A percentile compares a stretch with the other conserved stretches of the same genome.
phyloP scores from a whole-genome alignment of 2,329 filamentous ascomycete species.

The Hypoxylon rubiginosum region DNA sequence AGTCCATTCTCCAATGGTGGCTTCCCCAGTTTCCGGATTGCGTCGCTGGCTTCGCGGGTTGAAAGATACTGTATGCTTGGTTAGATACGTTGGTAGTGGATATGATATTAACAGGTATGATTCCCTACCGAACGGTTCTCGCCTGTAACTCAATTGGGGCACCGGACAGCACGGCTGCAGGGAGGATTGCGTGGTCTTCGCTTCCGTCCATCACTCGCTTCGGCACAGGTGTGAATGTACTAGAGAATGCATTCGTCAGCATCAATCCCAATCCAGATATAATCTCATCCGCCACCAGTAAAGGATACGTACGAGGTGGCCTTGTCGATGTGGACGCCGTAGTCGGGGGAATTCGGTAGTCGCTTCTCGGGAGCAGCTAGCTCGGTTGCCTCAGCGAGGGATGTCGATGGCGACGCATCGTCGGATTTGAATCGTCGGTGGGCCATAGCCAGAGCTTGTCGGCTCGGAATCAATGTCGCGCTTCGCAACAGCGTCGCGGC shows the following conservation, averaged over 20 bases:
- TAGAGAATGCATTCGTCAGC: slow-evolving; percentile 55
- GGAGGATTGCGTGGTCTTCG: slow-evolving; percentile 79
- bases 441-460: slow-evolving; percentile 58
- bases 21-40: slow-evolving; percentile 91
- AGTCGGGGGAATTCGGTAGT: slow-evolving; percentile 80
- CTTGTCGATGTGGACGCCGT: slow-evolving; percentile 84
- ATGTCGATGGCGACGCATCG: slow-evolving; percentile 50
- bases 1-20: slow-evolving; percentile 96
- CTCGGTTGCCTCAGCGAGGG: slow-evolving; percentile 55
- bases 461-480: slow-evolving; percentile 52
- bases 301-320: slow-evolving; percentile 81
- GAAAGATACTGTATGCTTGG: slow-evolving; percentile 79
- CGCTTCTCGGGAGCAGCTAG: slow-evolving; percentile 53
- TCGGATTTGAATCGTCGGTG: slow-evolving; percentile 66
- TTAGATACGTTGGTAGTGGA: slow-evolving; percentile 7
- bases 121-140: slow-evolving; percentile 86
- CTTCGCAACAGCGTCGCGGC: slow-evolving; percentile 66
- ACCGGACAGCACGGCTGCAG: slow-evolving; percentile 89
- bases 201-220: slow-evolving; percentile 91
- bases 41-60: slow-evolving; percentile 91
- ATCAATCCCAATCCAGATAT: slow-evolving; percentile 5
- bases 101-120: slow-evolving; percentile 7
- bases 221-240: slow-evolving; percentile 90
- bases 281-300: not conserved
- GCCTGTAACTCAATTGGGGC: slow-evolving; percentile 95